A percentile compares a stretch with the other conserved stretches of the same genome.
Evolutionary conservation across 2,329 filamentous ascomycete species (phyloP).

Genomic region (Beauveria sp.): DNA sequence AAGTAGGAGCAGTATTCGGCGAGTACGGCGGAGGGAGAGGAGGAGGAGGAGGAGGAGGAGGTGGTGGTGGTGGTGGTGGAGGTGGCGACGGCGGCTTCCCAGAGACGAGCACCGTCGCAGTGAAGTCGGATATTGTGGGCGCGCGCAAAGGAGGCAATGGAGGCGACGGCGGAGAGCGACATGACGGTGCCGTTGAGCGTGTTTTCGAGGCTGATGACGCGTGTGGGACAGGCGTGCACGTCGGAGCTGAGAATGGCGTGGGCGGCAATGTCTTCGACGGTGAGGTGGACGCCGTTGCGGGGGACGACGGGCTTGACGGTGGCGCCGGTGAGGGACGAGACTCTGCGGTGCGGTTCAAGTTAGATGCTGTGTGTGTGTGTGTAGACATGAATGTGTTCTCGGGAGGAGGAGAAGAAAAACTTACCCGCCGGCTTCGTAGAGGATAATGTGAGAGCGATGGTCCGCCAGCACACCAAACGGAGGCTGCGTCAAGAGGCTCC

Average conservation of each 20-base stretch:
- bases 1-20: slow-evolving; percentile 61
- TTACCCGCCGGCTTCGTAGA: slow-evolving; percentile 56
- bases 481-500: slow-evolving; percentile 69
- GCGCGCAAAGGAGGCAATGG: slow-evolving; percentile 64
- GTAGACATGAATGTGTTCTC: neutral
- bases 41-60: slow-evolving; percentile 18
- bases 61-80: too few species aligned
- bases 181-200: slow-evolving; percentile 74
- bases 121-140: slow-evolving; percentile 60
- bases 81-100: slow-evolving; percentile 70
- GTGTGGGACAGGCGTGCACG: slow-evolving; percentile 72
- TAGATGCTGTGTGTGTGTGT: slow-evolving; percentile 12
- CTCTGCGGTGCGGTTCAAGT: slow-evolving; percentile 34
- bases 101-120: slow-evolving; percentile 71
- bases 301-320: slow-evolving; percentile 60
- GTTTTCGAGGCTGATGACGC: slow-evolving; percentile 78
- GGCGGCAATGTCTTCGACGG: slow-evolving; percentile 65
- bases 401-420: slow-evolving; percentile 14
- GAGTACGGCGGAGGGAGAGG: slow-evolving; percentile 39
- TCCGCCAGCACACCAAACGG: slow-evolving; percentile 78
- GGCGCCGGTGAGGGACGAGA: slow-evolving; percentile 65
- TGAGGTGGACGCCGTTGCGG: slow-evolving; percentile 64
- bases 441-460: slow-evolving; percentile 67
- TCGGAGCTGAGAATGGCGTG: slow-evolving; percentile 59
- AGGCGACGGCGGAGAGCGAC: slow-evolving; percentile 62